Base-by-base conservation (phyloP, 805 yeast genomes). In the Candida golubevii region DNA sequence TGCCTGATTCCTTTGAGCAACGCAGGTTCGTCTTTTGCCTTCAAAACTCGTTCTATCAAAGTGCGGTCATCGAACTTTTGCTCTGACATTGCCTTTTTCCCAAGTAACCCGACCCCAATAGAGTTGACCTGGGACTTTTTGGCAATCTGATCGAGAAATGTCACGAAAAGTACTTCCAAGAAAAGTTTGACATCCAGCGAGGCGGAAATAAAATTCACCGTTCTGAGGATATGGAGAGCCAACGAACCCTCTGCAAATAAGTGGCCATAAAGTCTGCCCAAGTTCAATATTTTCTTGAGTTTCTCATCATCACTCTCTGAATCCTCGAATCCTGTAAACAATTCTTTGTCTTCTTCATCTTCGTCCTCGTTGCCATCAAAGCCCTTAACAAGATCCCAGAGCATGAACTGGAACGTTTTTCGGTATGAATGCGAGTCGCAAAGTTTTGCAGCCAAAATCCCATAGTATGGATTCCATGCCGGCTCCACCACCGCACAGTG, bases 401-500 rank as follows among this genome's bases (percentile, higher is more conserved):
- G 71, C 55, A 80, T 71, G 60, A 93, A 89, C 59, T 91, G 97
- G 55, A 93, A 84, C 0, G 95, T 80, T 63, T 90, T 89, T 59
- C 86, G 77, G 62, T 85, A 67, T 2, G 81, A 71, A 54, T 88
- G 95, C 18, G 79, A 78, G 28, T 82, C 82, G 57, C 96, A 85
- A 26, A 90, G 65, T 55, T 85, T 86, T 26, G 74, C 74, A 0
- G 95, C 95, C 30, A 93, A 75, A 23, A 85, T 65, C 0, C 90
- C 86, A 62, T 93, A 93, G 61, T 85, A 93, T 2, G 97, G 97
- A 59, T 93, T 93, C 69, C 85, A 90, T 0, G 78, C 77, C 26
- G 83, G 77, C 64, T 93, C 99, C 56, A 83, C 77, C 1, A 85
- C 78, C 13, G 89, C 82, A 67, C 99, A 93, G 57, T 91, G 97